Base-by-base conservation (phyloP, 1,139 yeast species). In the Hansenula lynferdii region DNA sequence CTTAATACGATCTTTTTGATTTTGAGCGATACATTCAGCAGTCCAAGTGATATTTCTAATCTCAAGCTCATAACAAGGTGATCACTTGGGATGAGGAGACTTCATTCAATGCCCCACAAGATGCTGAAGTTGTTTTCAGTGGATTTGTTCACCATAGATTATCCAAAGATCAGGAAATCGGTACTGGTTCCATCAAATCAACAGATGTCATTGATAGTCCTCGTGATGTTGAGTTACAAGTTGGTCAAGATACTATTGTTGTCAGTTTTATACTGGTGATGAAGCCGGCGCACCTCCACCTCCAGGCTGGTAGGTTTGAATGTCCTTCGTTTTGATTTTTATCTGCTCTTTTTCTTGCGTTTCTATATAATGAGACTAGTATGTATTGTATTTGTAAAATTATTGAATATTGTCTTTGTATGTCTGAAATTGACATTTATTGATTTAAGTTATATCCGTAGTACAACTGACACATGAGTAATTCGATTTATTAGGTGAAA, bases 11-110 rank as follows among this genome's bases (percentile, higher is more conserved):
- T 80, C 85, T 64, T 83, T 82, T 69, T 85, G 95, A 57, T 81
- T 82, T 59, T 85, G 94, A 34, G 92, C 90, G 64, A 84, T 84
- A 68, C 99, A 94, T 67, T 94, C 99, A 35, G 97, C 96, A 46
- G 94, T 90, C 98, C 98, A 94, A 18, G 97, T 86, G 48, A 94
- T 81, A 61, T 94, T 94, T 63, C 98, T 77, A 44, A 94, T 78
- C 64, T 94, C 99, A 65, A 92, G 98, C 64, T 94, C 98, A 72
- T 21, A 65, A 65, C 14, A 75, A 74, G 0, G 47, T 62, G 10
- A 72, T 70, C 42, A 67, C 63, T 42, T 77, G 87, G 75, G 75
- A 77, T 49, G 96, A 86, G 54, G 69, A 80, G 19, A 67, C 74
- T 45, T 70, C 80, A 6, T 85, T 89, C 65, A 79, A 75, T 55